phyloP scores from a whole-genome alignment of 2,329 filamentous ascomycete species.

The Pseudocercospora crystallina region DNA sequence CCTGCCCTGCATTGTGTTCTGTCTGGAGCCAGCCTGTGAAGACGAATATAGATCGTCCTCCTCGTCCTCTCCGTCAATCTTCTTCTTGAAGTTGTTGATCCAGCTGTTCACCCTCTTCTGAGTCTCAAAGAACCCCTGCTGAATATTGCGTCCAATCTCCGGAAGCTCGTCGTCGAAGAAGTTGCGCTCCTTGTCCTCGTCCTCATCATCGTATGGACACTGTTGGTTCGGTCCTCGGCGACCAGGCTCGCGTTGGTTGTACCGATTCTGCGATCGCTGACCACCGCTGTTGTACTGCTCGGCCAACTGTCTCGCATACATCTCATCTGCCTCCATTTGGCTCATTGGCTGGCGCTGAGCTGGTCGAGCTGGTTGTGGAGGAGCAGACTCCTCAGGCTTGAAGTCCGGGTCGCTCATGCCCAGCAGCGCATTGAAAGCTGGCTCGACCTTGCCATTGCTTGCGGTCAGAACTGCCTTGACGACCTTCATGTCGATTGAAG shows the following conservation, averaged over 20 bases:
- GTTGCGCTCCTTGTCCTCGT: constrained; percentile 74
- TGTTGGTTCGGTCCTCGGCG: constrained; percentile 41
- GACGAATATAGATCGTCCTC: constrained; percentile 56
- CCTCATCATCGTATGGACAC: constrained; percentile 48
- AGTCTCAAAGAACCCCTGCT: constrained; percentile 91
- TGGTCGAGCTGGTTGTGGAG: constrained; percentile 78
- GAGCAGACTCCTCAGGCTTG: constrained; percentile 51
- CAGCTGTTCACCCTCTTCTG: constrained; percentile 90
- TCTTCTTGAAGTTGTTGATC: constrained; percentile 90
- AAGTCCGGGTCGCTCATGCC: constrained; percentile 59
- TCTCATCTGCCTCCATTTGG: constrained; percentile 87
- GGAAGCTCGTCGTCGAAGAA: constrained; percentile 97
- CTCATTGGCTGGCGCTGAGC: constrained; percentile 61
- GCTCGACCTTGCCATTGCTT: constrained; percentile 83
- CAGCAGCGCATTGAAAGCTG: constrained; percentile 91
- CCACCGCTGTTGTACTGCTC: constrained; percentile 69
- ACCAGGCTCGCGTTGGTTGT: constrained; percentile 39
- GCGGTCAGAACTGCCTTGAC: constrained; percentile 86
- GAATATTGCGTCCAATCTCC: constrained; percentile 86
- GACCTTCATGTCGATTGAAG: constrained; percentile 73
- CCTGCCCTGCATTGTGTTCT: constrained; percentile 34
- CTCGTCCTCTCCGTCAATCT: constrained; percentile 82
- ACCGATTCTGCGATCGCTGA: constrained; percentile 30
- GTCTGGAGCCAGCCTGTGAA: constrained; percentile 26
- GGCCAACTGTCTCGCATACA: constrained; percentile 87